These are phyloP conservation scores for Auricularia cornea DNA, from an alignment of 768 basidiomycete species.

Conservation along the genomic window DNA sequence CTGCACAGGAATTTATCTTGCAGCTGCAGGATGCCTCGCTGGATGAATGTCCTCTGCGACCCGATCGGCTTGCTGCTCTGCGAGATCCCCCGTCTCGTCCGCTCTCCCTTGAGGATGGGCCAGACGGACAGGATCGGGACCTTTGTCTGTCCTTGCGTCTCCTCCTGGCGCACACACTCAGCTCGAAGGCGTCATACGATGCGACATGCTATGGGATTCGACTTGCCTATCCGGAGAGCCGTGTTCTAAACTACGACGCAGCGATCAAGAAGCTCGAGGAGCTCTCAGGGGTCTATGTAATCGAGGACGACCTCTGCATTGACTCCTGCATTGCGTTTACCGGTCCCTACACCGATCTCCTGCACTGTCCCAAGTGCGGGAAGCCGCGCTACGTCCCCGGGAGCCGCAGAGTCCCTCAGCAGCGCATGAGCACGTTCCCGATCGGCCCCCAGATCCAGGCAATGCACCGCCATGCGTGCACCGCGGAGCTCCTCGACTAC, in stretches of 20 bases:
- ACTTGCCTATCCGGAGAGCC: not conserved
- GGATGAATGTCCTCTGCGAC: too few species aligned
- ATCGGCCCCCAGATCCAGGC: slow-evolving; percentile 8
- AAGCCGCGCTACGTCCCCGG: slow-evolving; percentile 17
- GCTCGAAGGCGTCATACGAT: slow-evolving; percentile 24
- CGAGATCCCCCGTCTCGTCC: too few species aligned
- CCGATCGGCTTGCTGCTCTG: too few species aligned
- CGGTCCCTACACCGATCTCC: slow-evolving; percentile 23
- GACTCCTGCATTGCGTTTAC: slow-evolving; percentile 30
- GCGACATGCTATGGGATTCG: not conserved
- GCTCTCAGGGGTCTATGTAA: slow-evolving; percentile 13
- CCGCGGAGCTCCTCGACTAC: slow-evolving; percentile 3
- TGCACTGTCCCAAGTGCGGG: slow-evolving; percentile 17
- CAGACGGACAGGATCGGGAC: slow-evolving; percentile 11
- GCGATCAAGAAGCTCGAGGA: slow-evolving; percentile 17
- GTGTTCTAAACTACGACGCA: slow-evolving; percentile 19
- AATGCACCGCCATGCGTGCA: not conserved
- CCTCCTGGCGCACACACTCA: slow-evolving; percentile 20
- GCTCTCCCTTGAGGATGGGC: too few species aligned
- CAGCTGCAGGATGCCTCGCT: too few species aligned
- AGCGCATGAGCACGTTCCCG: slow-evolving; percentile 2
- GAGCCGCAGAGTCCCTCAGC: not conserved
- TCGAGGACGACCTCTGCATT: slow-evolving; percentile 19
- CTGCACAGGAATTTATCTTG: too few species aligned
- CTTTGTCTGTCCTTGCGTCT: slow-evolving; percentile 26